Evolutionary conservation across 2,329 filamentous ascomycete species (phyloP).

Genomic region (Lasiodiplodia sp.): DNA sequence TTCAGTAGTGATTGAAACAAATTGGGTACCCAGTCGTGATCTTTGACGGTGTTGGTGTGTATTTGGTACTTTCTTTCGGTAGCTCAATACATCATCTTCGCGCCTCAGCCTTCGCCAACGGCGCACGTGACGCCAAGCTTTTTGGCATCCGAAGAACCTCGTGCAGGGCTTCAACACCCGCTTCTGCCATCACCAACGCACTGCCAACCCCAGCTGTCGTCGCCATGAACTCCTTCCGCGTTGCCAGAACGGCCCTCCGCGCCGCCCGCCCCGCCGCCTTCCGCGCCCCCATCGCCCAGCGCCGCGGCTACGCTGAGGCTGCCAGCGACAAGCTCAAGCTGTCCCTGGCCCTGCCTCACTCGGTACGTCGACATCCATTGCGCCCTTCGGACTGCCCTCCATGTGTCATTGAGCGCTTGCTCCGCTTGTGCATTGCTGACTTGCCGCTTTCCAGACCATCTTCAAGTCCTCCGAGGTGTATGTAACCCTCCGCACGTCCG

Average conservation of each 20-base stretch:
- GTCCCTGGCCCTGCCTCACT: slow-evolving; percentile 95
- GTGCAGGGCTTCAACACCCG: slow-evolving; percentile 20
- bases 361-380: slow-evolving; percentile 70
- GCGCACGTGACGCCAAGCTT: slow-evolving; percentile 31
- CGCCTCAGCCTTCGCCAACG: neutral
- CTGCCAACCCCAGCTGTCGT: slow-evolving; percentile 26
- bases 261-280: slow-evolving; percentile 76
- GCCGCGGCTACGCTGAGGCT: slow-evolving; percentile 80
- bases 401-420: neutral
- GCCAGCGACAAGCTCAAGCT: slow-evolving; percentile 81
- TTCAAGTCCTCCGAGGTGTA: slow-evolving; percentile 77
- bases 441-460: slow-evolving; percentile 61
- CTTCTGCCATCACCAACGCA: slow-evolving; percentile 26
- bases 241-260: slow-evolving; percentile 88
- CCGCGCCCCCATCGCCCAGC: slow-evolving; percentile 73
- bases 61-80: neutral
- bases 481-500: slow-evolving; percentile 49
- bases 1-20: neutral
- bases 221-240: slow-evolving; percentile 90
- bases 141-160: slow-evolving; percentile 29
- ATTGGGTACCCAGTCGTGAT: neutral
- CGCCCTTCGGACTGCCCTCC: neutral
- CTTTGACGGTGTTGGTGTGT: neutral
- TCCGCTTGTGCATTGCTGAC: neutral
- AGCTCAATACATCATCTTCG: too few species aligned